Conservation (phyloP, 106 monocot genomes). For the Dioscorea alata region DNA sequence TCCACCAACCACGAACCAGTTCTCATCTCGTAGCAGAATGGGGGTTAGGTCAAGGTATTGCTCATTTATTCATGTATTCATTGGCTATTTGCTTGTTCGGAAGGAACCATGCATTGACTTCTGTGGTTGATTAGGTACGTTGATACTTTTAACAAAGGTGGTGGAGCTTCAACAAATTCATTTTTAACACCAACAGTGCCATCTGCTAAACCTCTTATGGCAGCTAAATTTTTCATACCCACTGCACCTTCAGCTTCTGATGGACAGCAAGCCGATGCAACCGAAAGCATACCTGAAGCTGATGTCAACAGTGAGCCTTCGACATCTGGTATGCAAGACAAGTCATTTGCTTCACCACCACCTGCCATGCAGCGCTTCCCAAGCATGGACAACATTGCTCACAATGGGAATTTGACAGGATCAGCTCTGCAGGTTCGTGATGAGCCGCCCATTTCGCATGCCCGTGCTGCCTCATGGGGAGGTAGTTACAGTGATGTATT, state of each 20-base stretch:
- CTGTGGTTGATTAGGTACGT: conserved; percentile 55
- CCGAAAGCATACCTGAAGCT: conserved; percentile 13
- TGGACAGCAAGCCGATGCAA: conserved; percentile 19
- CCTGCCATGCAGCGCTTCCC: conserved; percentile 54
- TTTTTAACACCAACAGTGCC: conserved; percentile 56
- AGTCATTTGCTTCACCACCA: conserved; percentile 27
- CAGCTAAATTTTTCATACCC: conserved; percentile 75
- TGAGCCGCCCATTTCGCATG: conserved; percentile 15
- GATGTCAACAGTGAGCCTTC: conserved; percentile 18
- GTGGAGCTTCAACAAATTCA: conserved; percentile 23
- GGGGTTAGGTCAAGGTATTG: conserved; percentile 79
- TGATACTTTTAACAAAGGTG: conserved; percentile 91
- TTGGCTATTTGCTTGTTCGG: background rate
- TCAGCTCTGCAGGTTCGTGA: conserved; percentile 11
- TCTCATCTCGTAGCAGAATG: conserved; percentile 72
- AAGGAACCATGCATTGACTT: background rate
- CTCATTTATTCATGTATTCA: background rate
- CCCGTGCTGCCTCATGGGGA: conserved; percentile 68
- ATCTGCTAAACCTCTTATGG: conserved; percentile 47
- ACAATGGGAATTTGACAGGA: conserved; percentile 9
- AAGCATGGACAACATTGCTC: conserved; percentile 76
- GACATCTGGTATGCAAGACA: conserved; percentile 17
- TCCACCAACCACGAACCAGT: conserved; percentile 76
- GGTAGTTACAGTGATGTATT: conserved; percentile 29
- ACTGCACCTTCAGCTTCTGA: conserved; percentile 29